A percentile compares a stretch with the other conserved stretches of the same genome.
phyloP scores from a whole-genome alignment of 1,284 basidiomycete genomes.

The Austroboletus niveus region DNA sequence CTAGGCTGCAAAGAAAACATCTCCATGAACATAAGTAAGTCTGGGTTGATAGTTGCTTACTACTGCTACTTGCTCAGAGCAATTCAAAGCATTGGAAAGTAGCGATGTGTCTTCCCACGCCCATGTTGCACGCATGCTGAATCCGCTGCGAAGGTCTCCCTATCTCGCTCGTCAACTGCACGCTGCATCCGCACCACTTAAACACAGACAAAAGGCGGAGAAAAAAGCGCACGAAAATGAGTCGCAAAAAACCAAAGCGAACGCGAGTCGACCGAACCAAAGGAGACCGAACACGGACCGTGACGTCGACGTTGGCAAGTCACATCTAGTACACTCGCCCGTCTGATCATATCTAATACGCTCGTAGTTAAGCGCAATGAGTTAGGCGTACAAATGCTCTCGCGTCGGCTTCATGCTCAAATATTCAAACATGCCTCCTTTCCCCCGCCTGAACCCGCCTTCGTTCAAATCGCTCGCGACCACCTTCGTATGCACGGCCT shows the following conservation, averaged over 20 bases:
- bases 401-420: conserved; percentile 76
- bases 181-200: conserved; percentile 7
- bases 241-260: neutral
- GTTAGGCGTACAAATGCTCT: conserved; percentile 91
- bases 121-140: conserved; percentile 16
- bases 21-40: no score
- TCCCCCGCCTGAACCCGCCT: conserved; percentile 58
- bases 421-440: conserved; percentile 77
- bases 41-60: no score
- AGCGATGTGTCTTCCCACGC: conserved; percentile 9
- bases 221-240: conserved; percentile 1
- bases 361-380: conserved; percentile 70
- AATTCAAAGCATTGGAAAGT: no score
- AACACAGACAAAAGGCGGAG: conserved; percentile 11
- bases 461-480: conserved; percentile 73
- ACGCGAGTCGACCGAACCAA: neutral
- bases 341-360: neutral
- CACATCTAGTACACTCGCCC: no score
- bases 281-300: conserved; percentile 1
- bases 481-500: conserved; percentile 83
- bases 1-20: no score
- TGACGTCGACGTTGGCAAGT: conserved; percentile 9
- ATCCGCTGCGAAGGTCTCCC: conserved; percentile 14
- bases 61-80: no score
- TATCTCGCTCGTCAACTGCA: conserved; percentile 16